Evolutionary conservation across 768 basidiomycete genomes (phyloP), one percentile per base, ranked within the genome.

Genomic region (Coprinopsis cinerea): DNA sequence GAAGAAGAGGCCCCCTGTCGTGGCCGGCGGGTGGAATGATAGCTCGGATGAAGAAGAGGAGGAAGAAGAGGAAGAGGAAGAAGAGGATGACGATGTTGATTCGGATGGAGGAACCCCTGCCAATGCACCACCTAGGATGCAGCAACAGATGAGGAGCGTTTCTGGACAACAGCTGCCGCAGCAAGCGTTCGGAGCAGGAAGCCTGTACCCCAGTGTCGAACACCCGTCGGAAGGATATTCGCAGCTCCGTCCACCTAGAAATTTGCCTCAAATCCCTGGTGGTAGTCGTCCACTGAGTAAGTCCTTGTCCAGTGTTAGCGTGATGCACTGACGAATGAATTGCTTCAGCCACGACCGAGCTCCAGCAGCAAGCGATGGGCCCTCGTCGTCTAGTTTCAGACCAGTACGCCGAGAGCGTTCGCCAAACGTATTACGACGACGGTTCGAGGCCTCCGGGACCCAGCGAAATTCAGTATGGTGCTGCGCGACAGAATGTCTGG

Each of bases 11-110:
- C 78, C 37, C 24, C 39, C 57, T 73, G 76, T 61, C 20, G 44
- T 45, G 70, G 82, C 55, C 66, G 85, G 59, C 66, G 83, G 55
- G 67, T 66, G 85, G 64, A 76, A 79, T 49, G 85, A 83, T 58
- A 88, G 85, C 58, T 85, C 85, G 49, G 88, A 89, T 25, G 87
- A 88, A 49, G 87, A 86, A 49, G 88, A 89, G 22, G 87, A 88
- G 48, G 89, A 92, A 36, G 88, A 88, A 4, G 88, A n/a, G n/a
- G n/a, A 91, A 2, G 89, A 94, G 2, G 92, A 93, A 4, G 88
- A 92, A 0, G 84, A 83, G 0, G 81, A 83, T 11, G 83, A 82
- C 2, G 87, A 87, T 6, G 82, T 73, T 4, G 83, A 86, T 59
- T 85, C 83, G 3, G 84, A 85, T 54, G 70, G 59, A 48, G 74